Base-by-base conservation (phyloP, 1,284 basidiomycete genomes). In the Malassezia sympodialis region DNA sequence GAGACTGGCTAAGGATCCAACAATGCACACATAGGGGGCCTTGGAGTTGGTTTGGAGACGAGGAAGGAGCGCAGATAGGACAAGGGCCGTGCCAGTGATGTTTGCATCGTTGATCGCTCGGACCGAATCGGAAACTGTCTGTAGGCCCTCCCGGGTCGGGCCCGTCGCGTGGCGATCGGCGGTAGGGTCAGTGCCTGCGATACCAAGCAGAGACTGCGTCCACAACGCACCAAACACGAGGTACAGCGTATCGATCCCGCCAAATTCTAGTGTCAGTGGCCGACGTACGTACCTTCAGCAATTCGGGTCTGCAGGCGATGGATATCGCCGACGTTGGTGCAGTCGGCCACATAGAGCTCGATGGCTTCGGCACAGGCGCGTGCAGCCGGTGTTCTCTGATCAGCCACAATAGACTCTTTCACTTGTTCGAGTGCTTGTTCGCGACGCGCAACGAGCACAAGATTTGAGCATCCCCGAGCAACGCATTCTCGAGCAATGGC, bases 191-290 rank as follows among this genome's bases (percentile, higher is more conserved):
- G 82, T 77, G 0, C 83, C 83, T 15, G 86, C 84, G 6, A 87
- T 76, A 15, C 82, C 80, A 68, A 90, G 79, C 12, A 93, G 76
- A 0, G 88, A 84, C 42, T 81, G 82, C 0, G 88, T 79, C 7
- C 87, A 84, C 1, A 87, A 87, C 0, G 89, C 85, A 6, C 89
- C 89, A 2, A 88, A 88, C 45, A 82, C 81, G 48, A 93, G 82
- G 39, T 89, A 78, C 1, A 91, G 69, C 0, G 89, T 91, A 70
- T 93, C 89, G 1, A 91, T 62, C 11, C 88, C 87, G 2, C 76
- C 77, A 85, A 87, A 90, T 24, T 55, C 35, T 19, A 3, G 14
- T 12, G n/a, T 40, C 11, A 45, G 43, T 19, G 15, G 43, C 6
- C n/a, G 4, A 21, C 5, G 4, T 4, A 43, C 41, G 7, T 43